phyloP scores from a whole-genome alignment of 108 stramenopile species.

The Discostella stelligeroides region DNA sequence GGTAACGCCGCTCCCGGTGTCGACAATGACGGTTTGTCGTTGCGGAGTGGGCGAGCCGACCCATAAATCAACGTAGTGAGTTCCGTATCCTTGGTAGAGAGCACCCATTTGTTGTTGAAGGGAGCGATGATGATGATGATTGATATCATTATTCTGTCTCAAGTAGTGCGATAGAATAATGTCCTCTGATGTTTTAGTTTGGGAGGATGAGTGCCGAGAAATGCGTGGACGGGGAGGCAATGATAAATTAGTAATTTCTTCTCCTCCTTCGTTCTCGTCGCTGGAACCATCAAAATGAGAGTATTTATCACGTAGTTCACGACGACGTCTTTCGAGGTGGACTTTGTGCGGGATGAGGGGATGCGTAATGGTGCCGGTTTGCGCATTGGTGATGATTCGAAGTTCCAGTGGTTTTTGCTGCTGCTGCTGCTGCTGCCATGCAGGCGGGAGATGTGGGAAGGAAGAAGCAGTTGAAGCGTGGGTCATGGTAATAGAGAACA shows the following conservation, averaged over 20 bases:
- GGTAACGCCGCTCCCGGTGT: slow-evolving; percentile 92
- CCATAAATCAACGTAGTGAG: slow-evolving; percentile 95
- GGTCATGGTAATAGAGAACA: too few species aligned
- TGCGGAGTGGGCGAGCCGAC: slow-evolving; percentile 92
- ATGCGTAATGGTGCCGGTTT: slow-evolving; percentile 35
- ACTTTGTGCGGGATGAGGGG: slow-evolving; percentile 44
- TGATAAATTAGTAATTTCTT: slow-evolving; percentile 1
- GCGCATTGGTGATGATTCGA: slow-evolving; percentile 31
- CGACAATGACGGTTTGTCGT: slow-evolving; percentile 96
- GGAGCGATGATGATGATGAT: neutral
- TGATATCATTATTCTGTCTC: neutral
- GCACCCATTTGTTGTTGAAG: slow-evolving; percentile 54
- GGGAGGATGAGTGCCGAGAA: slow-evolving; percentile 26
- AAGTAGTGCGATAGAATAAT: slow-evolving; percentile 7
- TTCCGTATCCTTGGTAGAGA: slow-evolving; percentile 82
- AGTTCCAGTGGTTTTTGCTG: neutral
- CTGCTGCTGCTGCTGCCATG: neutral
- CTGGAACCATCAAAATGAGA: too few species aligned
- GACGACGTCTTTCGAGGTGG: slow-evolving; percentile 41
- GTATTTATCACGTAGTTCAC: slow-evolving; percentile 18
- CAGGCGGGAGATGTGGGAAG: too few species aligned
- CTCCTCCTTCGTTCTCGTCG: neutral
- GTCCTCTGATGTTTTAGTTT: neutral
- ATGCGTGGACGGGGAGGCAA: slow-evolving; percentile 35
- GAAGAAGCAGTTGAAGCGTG: too few species aligned